Percentiles rank a stretch among this genome's conserved stretches.
Evolutionary conservation across 495 filamentous ascomycete genomes (phyloP).

Genomic region (Penicillium pulvis): DNA sequence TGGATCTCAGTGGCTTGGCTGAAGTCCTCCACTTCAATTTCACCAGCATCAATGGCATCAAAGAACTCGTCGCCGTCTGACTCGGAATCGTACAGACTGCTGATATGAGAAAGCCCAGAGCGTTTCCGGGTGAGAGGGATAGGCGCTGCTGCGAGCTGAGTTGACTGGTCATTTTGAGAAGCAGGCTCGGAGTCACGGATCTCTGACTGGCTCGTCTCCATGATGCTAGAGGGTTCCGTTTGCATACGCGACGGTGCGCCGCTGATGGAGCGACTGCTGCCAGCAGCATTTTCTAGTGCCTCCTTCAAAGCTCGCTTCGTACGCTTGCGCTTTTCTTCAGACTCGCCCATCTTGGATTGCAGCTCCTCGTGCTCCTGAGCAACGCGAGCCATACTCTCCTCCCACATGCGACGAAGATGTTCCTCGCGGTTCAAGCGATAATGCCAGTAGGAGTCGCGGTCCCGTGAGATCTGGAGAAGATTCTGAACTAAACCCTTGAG

Average conservation of each 20-base stretch:
- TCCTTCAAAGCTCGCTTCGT: constrained; percentile 90
- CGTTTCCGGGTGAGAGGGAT: constrained; percentile 28
- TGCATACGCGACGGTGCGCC: constrained; percentile 27
- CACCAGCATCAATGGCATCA: constrained; percentile 91
- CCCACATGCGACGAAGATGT: constrained; percentile 90
- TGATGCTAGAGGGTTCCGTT: constrained; percentile 17
- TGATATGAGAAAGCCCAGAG: constrained; percentile 37
- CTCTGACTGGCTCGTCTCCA: constrained; percentile 22
- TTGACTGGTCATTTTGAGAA: constrained; percentile 6
- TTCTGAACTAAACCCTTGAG: constrained; percentile 85
- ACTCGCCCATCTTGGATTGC: constrained; percentile 82
- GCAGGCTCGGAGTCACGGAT: constrained; percentile 14
- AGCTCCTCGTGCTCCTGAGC: constrained; percentile 91
- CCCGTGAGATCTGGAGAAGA: constrained; percentile 84
- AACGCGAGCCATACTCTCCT: constrained; percentile 95
- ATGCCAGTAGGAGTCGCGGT: constrained; percentile 96
- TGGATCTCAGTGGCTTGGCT: constrained; percentile 44
- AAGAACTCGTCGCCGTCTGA: constrained; percentile 95
- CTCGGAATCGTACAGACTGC: constrained; percentile 70
- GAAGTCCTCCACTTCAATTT: constrained; percentile 74
- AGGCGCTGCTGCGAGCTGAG: constrained; percentile 12
- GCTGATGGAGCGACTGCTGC: constrained; percentile 47
- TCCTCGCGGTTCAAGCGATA: constrained; percentile 88
- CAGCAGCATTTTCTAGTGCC: constrained; percentile 66
- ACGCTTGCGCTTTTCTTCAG: constrained; percentile 83